Evolutionary conservation across 306 rosid genomes (phyloP), one percentile per base, ranked within the genome.

Genomic region (Sphenostylis stenocarpa): DNA sequence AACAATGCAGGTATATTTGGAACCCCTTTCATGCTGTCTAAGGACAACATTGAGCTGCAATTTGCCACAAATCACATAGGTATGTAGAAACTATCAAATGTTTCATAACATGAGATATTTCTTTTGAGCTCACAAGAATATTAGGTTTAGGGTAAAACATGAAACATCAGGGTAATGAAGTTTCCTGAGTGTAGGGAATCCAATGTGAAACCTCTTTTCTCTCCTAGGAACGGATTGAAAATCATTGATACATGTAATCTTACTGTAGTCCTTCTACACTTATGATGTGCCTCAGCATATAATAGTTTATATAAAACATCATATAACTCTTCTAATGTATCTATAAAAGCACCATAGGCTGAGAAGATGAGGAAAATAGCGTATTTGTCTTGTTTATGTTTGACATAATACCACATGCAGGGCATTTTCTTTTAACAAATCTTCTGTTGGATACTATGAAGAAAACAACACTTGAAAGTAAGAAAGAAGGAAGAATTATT

Each of bases 1-100:
- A 92, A 92, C 83, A 92, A 90, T 88, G 96, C 97, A 82, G 97
- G 96, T 74, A 55, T 90, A 44, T 84, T 81, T 90, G 93, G 88
- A 34, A 72, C 86, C 57, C 91, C 96, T 16, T 92, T 82, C 81
- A 69, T 7, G 83, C 93, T 88, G 55, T 90, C 96, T 19, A 81
- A 84, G 60, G 93, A 90, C 83, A 87, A 84, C 33, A 83, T 90
- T 70, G 95, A 91, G 75, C 81, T 88, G 64, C 97, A 92, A 74
- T 92, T 92, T 70, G 97, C 97, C 5, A 91, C 95, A 15, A 91
- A 89, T 78, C 87, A 91, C 75, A 0, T 88, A 11, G 94, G 97
- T 86, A 76, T 4, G 82, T 65, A 26, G 73, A 12, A 26, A 7
- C 62, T 31, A 12, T 9, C 38, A 4, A 26, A 57, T 13, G 8